Conservation (phyloP, 345 rosid species). For the Lepidium sativum region DNA sequence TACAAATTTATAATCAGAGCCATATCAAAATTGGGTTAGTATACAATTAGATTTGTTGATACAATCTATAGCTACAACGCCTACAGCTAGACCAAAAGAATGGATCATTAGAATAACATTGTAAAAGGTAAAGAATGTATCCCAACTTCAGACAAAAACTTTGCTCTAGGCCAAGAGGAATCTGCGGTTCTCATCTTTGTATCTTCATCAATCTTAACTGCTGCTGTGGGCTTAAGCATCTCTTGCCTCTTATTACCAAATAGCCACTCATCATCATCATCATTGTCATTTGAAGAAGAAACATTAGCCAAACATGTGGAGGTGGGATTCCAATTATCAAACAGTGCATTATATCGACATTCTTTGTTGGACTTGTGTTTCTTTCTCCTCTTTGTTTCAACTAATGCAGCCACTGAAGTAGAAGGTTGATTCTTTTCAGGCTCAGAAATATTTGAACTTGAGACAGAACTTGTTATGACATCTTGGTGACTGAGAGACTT, state of each 20-base stretch:
- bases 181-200: not conserved
- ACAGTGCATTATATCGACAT: constrained; percentile 25
- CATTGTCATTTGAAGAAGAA: not conserved
- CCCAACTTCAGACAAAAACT: constrained; percentile 32
- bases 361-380: constrained; percentile 2
- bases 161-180: constrained; percentile 35
- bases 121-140: constrained; percentile 58
- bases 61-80: not conserved
- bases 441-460: not conserved
- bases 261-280: constrained; percentile 56
- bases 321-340: constrained; percentile 42
- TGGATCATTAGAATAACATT: constrained; percentile 35
- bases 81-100: not conserved
- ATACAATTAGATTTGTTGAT: not conserved
- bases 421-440: not conserved
- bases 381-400: not conserved
- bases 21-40: constrained; percentile 16
- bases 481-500: not conserved
- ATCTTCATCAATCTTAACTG: not conserved
- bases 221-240: not conserved
- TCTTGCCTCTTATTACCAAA: constrained; percentile 14
- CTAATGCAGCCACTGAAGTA: not conserved
- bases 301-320: not conserved
- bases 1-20: not conserved
- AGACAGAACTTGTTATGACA: not conserved